A percentile compares a stretch with the other conserved stretches of the same genome.
Evolutionary conservation across 2,329 filamentous ascomycete genomes (phyloP).

Genomic region (Parastagonospora avenae): DNA sequence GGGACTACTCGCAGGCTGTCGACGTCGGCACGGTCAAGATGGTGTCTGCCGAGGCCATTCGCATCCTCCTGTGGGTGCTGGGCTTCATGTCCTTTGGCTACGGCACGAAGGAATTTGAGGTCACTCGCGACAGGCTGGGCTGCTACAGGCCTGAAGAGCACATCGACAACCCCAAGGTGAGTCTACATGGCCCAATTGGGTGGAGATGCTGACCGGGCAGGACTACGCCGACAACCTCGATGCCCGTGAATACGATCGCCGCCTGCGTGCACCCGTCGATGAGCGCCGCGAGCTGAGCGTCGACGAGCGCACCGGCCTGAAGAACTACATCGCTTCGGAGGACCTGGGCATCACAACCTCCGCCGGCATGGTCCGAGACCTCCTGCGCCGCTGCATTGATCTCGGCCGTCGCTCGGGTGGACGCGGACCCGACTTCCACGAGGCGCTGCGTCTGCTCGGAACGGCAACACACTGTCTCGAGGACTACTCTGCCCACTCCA

Average conservation of each 20-base stretch:
- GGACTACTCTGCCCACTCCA: constrained; percentile 93
- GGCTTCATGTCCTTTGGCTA: constrained; percentile 89
- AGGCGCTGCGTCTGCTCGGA: constrained; percentile 83
- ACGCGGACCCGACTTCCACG: constrained; percentile 79
- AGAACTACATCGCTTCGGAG: constrained; percentile 95
- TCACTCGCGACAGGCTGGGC: constrained; percentile 77
- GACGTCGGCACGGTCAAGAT: constrained; percentile 91
- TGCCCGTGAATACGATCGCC: constrained; percentile 78
- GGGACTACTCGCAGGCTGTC: constrained; percentile 91
- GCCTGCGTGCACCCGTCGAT: constrained; percentile 81
- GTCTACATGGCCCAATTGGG: not conserved
- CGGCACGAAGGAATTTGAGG: constrained; percentile 83
- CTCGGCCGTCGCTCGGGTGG: constrained; percentile 77
- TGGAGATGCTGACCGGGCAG: constrained; percentile 23
- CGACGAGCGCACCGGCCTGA: constrained; percentile 70
- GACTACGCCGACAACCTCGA: constrained; percentile 90
- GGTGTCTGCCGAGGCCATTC: constrained; percentile 88
- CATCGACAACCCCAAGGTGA: constrained; percentile 72
- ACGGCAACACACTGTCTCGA: constrained; percentile 86
- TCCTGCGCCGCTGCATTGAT: constrained; percentile 76
- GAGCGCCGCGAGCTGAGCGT: constrained; percentile 78
- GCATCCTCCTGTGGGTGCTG: constrained; percentile 84
- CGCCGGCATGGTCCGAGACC: constrained; percentile 73
- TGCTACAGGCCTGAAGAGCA: constrained; percentile 76
- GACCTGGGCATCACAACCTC: constrained; percentile 78